Evolutionary conservation across 345 rosid species (phyloP), one percentile per base, ranked within the genome.

Genomic region (Cochlearia excelsa): DNA sequence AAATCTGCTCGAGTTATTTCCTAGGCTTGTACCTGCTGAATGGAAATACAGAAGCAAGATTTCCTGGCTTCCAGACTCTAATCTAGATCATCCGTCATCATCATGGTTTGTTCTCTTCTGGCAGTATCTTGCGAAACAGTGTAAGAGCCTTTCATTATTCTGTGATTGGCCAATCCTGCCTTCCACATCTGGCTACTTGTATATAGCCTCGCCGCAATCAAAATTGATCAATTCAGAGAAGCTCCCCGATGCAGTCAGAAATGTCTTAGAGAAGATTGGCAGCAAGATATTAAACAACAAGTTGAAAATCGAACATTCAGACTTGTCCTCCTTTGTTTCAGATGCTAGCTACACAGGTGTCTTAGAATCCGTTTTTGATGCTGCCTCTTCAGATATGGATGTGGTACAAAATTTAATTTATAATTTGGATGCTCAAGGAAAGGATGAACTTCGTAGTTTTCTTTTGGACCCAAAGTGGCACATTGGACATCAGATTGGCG

Each of bases 81-180:
- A 70, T 69, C 63, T 41, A 67, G 58, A 74, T 73, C 87, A 84
- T 72, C 98, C 94, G 27, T 77, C 82, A 54, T 75, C 83, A 47
- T 73, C 91, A 74, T 91, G 98, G 98, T 79, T 91, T 85, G 51
- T 65, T 69, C 77, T 87, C 55, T 86, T 91, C 61, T 91, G 98
- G 96, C 82, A 67, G 68, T 91, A 91, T 74, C 82, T 91, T 59
- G 79, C 3, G 65, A 68, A 62, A 68, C 76, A 74, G 39, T 79
- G 94, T 66, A 86, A 77, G 66, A 83, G 78, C 49, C 72, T 91
- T 38, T 80, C 86, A 9, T 27, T 81, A 60, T 87, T 91, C 69
- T 67, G 79, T 70, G 98, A 87, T 59, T 91, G 98, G 98, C 98
- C 98, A 41, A 82, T 91, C 64, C 75, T 91, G 75, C 98, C 98